Evolutionary conservation across 805 yeast species (phyloP).

Genomic region (Yarrowia sp.): DNA sequence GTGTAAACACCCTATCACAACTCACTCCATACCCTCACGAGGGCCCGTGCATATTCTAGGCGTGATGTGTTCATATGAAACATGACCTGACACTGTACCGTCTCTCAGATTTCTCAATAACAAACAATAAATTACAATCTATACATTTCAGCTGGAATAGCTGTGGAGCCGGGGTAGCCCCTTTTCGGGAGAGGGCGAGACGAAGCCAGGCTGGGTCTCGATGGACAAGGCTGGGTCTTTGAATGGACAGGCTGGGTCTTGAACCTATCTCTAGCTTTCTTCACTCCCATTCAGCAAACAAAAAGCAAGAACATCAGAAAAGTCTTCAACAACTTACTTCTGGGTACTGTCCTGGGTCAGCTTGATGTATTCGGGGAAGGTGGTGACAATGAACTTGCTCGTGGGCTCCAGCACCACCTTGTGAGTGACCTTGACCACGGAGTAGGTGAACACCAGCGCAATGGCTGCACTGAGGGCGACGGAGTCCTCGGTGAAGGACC

Average conservation of each 20-base stretch:
- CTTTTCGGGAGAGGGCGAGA: background rate
- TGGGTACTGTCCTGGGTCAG: conserved; percentile 37
- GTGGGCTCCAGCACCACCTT: conserved; percentile 35
- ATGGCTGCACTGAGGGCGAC: conserved; percentile 30
- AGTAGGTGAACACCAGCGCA: conserved; percentile 32
- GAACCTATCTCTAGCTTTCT: too few species aligned
- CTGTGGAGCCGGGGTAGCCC: conserved; percentile 11
- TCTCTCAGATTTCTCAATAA: conserved; percentile 1
- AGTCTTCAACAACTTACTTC: background rate
- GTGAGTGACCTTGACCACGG: conserved; percentile 31
- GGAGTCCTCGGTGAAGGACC: conserved; percentile 38
- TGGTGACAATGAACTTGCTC: conserved; percentile 24
- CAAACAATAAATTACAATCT: conserved; percentile 37
- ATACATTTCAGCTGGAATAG: conserved; percentile 34
- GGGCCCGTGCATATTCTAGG: background rate
- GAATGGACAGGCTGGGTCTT: too few species aligned
- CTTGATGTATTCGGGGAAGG: conserved; percentile 36
- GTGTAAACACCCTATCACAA: too few species aligned
- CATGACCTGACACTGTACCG: background rate
- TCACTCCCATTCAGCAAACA: conserved; percentile 8
- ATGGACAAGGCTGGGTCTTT: background rate
- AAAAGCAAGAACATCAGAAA: background rate
- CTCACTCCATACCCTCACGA: too few species aligned
- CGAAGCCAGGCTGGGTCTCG: background rate
- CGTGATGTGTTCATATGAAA: background rate